Percentiles rank a stretch among this genome's conserved stretches.
phyloP scores from a whole-genome alignment of 345 rosid genomes.

The Cardamine chenopodiifolia region DNA sequence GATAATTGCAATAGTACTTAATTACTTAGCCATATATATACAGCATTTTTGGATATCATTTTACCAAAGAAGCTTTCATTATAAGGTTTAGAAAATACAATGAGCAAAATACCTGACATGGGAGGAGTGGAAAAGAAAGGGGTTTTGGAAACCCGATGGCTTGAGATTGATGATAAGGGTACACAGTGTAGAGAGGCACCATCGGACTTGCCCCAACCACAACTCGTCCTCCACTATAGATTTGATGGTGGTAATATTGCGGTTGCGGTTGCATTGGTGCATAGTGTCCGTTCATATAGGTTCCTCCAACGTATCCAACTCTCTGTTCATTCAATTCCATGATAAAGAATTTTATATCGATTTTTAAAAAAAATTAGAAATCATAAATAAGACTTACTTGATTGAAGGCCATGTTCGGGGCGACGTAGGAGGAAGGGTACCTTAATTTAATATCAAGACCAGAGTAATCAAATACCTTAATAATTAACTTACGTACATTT shows the following conservation, averaged over 20 bases:
- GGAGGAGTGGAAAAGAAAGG: conserved; percentile 46
- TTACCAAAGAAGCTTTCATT: background rate
- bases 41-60: background rate
- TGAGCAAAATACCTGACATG: conserved; percentile 55
- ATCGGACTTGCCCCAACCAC: conserved; percentile 67
- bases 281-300: conserved; percentile 73
- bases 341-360: too few relatives aligned
- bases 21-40: background rate
- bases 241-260: conserved; percentile 39
- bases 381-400: conserved; percentile 53
- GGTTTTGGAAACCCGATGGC: conserved; percentile 84
- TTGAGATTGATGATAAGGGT: conserved; percentile 72
- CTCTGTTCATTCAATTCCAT: conserved; percentile 49
- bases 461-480: conserved; percentile 15
- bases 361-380: too few relatives aligned
- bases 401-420: conserved; percentile 64
- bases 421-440: conserved; percentile 70
- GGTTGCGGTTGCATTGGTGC: conserved; percentile 39
- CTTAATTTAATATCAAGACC: conserved; percentile 42
- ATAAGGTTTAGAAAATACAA: background rate
- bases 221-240: conserved; percentile 55
- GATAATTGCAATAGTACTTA: background rate
- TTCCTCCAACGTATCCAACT: conserved; percentile 67
- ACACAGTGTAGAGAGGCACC: conserved; percentile 84
- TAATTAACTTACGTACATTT: background rate